A percentile compares a stretch with the other conserved stretches of the same genome.
phyloP scores from a whole-genome alignment of 169 alveolate species.

The Plasmodium adleri region DNA sequence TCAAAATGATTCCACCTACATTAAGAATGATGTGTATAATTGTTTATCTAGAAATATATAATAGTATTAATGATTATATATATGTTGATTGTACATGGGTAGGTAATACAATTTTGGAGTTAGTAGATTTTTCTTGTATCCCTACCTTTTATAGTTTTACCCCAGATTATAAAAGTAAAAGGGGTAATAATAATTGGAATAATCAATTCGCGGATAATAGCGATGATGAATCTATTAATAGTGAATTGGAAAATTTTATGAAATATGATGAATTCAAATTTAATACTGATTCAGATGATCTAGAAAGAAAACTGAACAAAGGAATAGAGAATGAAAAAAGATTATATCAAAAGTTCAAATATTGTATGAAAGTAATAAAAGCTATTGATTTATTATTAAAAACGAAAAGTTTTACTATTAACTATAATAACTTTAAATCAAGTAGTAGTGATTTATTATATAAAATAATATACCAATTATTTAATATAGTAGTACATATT shows the following conservation, averaged over 20 bases:
- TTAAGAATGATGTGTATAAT: constrained; percentile 10
- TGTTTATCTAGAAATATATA: constrained; percentile 47
- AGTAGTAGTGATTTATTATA: constrained; percentile 35
- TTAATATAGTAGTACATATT: constrained; percentile 40
- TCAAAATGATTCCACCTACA: not conserved
- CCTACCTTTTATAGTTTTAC: constrained; percentile 28
- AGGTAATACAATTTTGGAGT: constrained; percentile 6
- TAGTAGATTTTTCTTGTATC: constrained; percentile 19
- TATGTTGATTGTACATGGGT: constrained; percentile 70
- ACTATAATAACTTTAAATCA: constrained; percentile 27
- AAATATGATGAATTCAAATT: not conserved
- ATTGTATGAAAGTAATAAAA: constrained; percentile 26
- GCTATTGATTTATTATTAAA: constrained; percentile 43
- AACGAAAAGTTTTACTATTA: constrained; percentile 45
- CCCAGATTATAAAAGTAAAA: not conserved
- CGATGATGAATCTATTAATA: not conserved
- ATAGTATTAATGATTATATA: constrained; percentile 35
- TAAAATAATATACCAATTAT: constrained; percentile 19
- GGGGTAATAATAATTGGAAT: constrained; percentile 5
- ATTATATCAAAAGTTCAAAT: constrained; percentile 20
- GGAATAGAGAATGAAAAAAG: not conserved
- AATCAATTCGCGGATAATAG: not conserved
- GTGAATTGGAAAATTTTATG: not conserved
- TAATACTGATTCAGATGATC: not conserved
- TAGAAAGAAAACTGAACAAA: not conserved